phyloP scores from a whole-genome alignment of 108 stramenopile species.

The Pinguiococcus pyrenoidosus region DNA sequence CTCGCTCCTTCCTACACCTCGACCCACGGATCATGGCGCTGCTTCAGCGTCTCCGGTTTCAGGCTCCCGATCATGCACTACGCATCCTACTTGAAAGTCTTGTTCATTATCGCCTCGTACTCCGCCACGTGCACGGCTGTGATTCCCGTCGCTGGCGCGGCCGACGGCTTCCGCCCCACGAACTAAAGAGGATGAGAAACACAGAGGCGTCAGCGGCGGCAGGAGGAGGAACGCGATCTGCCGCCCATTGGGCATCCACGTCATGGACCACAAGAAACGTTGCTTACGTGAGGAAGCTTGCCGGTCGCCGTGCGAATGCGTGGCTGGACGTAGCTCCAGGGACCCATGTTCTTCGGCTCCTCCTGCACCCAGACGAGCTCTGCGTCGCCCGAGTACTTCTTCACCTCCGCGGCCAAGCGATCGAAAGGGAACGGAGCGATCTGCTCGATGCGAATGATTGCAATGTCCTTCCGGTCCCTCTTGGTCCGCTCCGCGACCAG shows the following conservation, averaged over 20 bases:
- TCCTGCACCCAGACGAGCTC: constrained; percentile 91
- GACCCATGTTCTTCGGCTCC: constrained; percentile 90
- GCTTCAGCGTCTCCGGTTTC: too few species aligned
- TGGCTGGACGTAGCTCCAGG: constrained; percentile 69
- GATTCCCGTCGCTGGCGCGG: constrained; percentile 92
- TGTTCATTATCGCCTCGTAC: constrained; percentile 65
- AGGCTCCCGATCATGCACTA: too few species aligned
- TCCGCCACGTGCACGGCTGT: constrained; percentile 66
- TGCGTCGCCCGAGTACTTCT: constrained; percentile 69
- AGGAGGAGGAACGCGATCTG: too few species aligned
- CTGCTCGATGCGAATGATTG: constrained; percentile 89
- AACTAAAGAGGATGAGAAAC: too few species aligned
- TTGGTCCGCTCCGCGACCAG: constrained; percentile 72
- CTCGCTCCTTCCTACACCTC: too few species aligned
- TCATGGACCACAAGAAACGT: too few species aligned
- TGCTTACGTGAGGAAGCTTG: too few species aligned
- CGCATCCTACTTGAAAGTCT: too few species aligned
- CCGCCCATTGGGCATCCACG: too few species aligned
- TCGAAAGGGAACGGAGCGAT: constrained; percentile 97
- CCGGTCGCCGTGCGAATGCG: constrained; percentile 89
- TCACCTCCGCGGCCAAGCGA: constrained; percentile 57
- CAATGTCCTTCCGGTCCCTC: constrained; percentile 62
- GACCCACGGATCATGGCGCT: too few species aligned
- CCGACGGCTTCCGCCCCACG: constrained; percentile 78
- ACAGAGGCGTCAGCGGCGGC: too few species aligned